Evolutionary conservation across 176 grass and related monocot species (phyloP), one percentile per base, ranked within the genome.

Genomic region (Oryza officinalis): DNA sequence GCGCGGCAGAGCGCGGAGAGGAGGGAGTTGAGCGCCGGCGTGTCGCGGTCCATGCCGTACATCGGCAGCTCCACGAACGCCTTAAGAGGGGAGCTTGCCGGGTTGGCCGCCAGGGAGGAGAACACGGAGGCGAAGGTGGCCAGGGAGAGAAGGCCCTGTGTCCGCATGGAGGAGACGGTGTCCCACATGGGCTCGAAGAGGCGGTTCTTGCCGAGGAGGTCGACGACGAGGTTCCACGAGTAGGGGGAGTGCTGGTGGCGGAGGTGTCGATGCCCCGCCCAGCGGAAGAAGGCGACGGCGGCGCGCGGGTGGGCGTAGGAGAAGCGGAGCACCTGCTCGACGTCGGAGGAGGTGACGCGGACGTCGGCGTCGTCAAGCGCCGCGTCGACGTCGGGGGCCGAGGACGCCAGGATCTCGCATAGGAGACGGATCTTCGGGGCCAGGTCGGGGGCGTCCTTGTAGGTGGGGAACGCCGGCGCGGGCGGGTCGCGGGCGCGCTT

Each of bases 141-240:
- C 12, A 95, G 68, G 5, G 93, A 98, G 77, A 98, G 87, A 27
- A 98, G 75, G 23, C 84, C 30, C 69, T 93, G 85, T 20, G 86
- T 47, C 0, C 50, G 84, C 96, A 98, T 98, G 80, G 93, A 98
- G 47, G 17, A 52, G 70, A 95, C 65, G 20, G 91, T 64, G 70
- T 90, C 77, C 93, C 93, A 95, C 93, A 95, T 93, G 69, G 79
- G 69, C 0, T 89, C 85, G 63, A 95, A 98, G 15, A 89, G 80
- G 9, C 65, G 65, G 14, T 93, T 98, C 76, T 98, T 95, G 57
- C 96, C 96, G 33, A 98, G 96, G 77, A 95, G 85, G 81, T 95
- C 91, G 60, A 92, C 91, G 75, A 98, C 20, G 41, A 95, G 92
- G 85, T 98, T 98, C 93, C 93, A 98, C 15, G 96, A 83, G 77